Evolutionary conservation across 192 early-diverging fungal genomes (phyloP).

Genomic region (Coemansia sp.): DNA sequence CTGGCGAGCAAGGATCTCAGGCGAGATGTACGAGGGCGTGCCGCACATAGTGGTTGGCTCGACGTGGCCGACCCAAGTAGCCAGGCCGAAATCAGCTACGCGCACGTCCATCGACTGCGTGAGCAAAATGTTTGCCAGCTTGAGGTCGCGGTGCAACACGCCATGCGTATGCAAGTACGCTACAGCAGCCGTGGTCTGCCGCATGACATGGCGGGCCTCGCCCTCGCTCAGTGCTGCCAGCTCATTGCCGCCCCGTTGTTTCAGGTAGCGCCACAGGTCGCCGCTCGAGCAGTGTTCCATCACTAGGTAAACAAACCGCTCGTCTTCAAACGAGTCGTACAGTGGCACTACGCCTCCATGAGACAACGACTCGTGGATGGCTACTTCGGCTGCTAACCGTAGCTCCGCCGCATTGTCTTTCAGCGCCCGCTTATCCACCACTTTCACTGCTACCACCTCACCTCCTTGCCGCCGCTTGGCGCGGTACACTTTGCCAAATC

Average conservation of each 20-base stretch:
- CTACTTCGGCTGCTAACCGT: slow-evolving; percentile 67
- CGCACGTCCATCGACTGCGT: slow-evolving; percentile 59
- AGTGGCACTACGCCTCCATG: slow-evolving; percentile 63
- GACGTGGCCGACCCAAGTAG: slow-evolving; percentile 50
- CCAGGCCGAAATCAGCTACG: slow-evolving; percentile 81
- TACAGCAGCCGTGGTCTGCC: slow-evolving; percentile 63
- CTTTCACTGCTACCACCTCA: slow-evolving; percentile 33
- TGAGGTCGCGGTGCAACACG: slow-evolving; percentile 77
- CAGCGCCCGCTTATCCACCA: slow-evolving; percentile 45
- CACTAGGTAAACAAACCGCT: slow-evolving; percentile 71
- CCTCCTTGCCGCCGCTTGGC: slow-evolving; percentile 19
- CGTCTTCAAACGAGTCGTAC: slow-evolving; percentile 71
- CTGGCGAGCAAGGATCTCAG: slow-evolving; percentile 71
- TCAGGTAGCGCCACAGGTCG: slow-evolving; percentile 50
- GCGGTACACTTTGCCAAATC: slow-evolving; percentile 51
- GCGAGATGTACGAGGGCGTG: slow-evolving; percentile 80
- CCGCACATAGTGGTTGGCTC: slow-evolving; percentile 81
- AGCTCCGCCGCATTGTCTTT: slow-evolving; percentile 33
- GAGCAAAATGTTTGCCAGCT: slow-evolving; percentile 74
- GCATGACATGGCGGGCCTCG: slow-evolving; percentile 60
- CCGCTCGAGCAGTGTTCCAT: slow-evolving; percentile 65
- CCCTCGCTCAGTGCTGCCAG: slow-evolving; percentile 58
- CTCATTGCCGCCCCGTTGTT: slow-evolving; percentile 18
- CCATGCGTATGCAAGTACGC: slow-evolving; percentile 65
- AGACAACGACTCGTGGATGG: slow-evolving; percentile 64